phyloP scores from a whole-genome alignment of 2,329 filamentous ascomycete species.

The Hypoxylon rubiginosum region DNA sequence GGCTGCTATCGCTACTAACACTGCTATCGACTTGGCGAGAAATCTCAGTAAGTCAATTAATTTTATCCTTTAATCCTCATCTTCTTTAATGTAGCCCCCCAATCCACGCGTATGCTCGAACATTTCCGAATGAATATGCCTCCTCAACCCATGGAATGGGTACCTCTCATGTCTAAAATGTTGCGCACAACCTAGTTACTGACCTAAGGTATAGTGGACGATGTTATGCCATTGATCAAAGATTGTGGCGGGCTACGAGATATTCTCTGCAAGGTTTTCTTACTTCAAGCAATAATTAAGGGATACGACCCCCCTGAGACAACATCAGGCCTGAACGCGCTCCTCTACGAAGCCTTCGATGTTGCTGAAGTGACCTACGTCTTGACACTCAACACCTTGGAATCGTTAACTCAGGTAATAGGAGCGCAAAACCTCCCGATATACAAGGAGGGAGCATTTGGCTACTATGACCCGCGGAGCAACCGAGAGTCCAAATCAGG shows the following conservation, averaged over 20 bases:
- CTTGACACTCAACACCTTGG: constrained; percentile 31
- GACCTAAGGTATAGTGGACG: constrained; percentile 42
- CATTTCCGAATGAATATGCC: background rate
- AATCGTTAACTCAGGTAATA: constrained; percentile 33
- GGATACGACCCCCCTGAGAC: constrained; percentile 24
- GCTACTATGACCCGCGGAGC: constrained; percentile 46
- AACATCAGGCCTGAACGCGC: constrained; percentile 22
- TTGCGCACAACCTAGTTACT: background rate
- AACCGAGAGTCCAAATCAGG: constrained; percentile 46
- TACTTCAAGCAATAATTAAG: constrained; percentile 27
- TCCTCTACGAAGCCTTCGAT: constrained; percentile 50
- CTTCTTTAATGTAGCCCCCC: background rate
- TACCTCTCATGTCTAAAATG: background rate
- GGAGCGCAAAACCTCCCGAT: constrained; percentile 32
- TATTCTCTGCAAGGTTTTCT: constrained; percentile 41
- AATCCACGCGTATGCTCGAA: background rate
- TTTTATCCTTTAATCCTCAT: background rate
- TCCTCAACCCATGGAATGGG: background rate
- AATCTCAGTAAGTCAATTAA: constrained; percentile 37
- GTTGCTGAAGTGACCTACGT: constrained; percentile 43
- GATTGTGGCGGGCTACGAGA: constrained; percentile 39
- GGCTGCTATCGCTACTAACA: constrained; percentile 56
- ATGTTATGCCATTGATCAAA: constrained; percentile 47
- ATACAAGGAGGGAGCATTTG: constrained; percentile 46
- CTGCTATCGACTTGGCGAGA: constrained; percentile 53